Conservation (phyloP, 257 asterid genomes). For the Plantago elongata region DNA sequence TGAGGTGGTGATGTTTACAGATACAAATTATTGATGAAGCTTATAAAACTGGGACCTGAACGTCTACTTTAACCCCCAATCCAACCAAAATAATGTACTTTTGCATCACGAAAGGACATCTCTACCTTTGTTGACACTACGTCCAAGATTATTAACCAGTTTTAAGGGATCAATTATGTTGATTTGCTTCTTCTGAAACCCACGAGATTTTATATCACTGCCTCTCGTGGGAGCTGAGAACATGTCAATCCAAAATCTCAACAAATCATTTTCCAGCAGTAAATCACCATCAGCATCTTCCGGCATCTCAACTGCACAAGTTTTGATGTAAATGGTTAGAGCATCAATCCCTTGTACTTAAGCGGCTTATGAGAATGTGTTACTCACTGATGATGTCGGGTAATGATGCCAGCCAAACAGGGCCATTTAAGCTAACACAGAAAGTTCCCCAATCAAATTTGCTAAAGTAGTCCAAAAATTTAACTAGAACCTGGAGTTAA, state of each 20-base stretch:
- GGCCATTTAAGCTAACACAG: conserved; percentile 31
- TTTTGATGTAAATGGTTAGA: conserved; percentile 13
- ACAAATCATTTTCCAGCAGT: conserved; percentile 56
- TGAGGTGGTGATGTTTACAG: neutral
- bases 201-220: conserved; percentile 33
- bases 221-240: conserved; percentile 58
- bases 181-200: conserved; percentile 56
- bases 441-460: conserved; percentile 32
- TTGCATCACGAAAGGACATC: neutral
- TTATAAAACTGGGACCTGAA: neutral
- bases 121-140: conserved; percentile 76
- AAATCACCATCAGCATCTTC: conserved; percentile 43
- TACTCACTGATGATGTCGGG: conserved; percentile 28
- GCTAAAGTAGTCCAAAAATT: conserved; percentile 31
- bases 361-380: neutral
- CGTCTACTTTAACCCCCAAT: neutral
- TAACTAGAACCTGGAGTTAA: conserved; percentile 28
- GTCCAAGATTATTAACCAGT: conserved; percentile 71
- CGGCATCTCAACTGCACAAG: conserved; percentile 55
- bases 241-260: conserved; percentile 38
- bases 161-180: conserved; percentile 81
- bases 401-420: conserved; percentile 15
- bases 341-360: no score
- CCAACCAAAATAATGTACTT: neutral
- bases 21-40: no score